Percentiles rank a stretch among this genome's conserved stretches.
Conservation (phyloP, 108 stramenopile genomes). For the Chaetoceros muelleri region DNA sequence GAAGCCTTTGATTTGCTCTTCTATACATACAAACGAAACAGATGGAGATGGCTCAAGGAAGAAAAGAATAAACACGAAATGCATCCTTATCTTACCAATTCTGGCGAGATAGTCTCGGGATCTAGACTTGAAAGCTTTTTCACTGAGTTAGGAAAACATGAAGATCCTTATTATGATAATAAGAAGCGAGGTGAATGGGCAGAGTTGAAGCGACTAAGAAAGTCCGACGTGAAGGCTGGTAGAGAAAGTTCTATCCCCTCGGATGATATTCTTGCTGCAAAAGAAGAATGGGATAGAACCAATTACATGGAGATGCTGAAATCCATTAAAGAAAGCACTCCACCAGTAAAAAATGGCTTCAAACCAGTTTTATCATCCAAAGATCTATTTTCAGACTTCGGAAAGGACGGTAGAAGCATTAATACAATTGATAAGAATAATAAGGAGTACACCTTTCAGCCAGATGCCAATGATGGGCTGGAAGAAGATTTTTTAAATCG, state of each 20-base stretch:
- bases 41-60: conserved; percentile 59
- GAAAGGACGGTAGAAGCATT: conserved; percentile 1
- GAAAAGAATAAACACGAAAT: conserved; percentile 8
- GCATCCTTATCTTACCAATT: conserved; percentile 85
- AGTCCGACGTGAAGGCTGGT: conserved; percentile 41
- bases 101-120: conserved; percentile 67
- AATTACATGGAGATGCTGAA: conserved; percentile 55
- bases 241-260: conserved; percentile 46
- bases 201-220: conserved; percentile 40
- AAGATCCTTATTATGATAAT: conserved; percentile 65
- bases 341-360: conserved; percentile 5
- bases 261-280: conserved; percentile 52
- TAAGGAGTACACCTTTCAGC: background rate
- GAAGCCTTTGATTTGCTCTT: conserved; percentile 92
- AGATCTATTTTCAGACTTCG: conserved; percentile 9
- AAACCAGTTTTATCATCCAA: conserved; percentile 27
- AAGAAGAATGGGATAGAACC: conserved; percentile 43
- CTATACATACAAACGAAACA: conserved; percentile 78
- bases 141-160: conserved; percentile 53
- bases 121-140: conserved; percentile 59
- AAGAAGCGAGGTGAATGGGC: conserved; percentile 30
- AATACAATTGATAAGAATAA: background rate
- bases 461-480: conserved; percentile 10
- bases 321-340: background rate
- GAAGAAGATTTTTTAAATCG: conserved; percentile 32